Evolutionary conservation across 768 basidiomycete genomes (phyloP), one percentile per base, ranked within the genome.

Genomic region (Lentinula raphanica): DNA sequence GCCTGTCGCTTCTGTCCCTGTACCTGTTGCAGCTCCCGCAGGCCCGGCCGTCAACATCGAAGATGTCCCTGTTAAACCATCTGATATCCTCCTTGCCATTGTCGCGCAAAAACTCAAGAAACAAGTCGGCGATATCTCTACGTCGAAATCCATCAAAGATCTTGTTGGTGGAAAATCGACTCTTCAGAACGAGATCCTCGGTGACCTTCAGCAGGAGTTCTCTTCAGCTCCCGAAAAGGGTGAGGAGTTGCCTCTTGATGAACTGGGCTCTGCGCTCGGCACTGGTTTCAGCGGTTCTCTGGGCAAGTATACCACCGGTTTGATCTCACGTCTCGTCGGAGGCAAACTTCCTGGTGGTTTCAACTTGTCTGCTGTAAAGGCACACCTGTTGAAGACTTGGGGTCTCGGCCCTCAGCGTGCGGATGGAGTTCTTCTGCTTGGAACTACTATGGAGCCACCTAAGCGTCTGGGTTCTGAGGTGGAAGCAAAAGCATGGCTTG

Each of bases 91-190:
- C 27, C 80, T 81, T 55, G 82, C 85, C 62, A 87, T 98, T 70
- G 90, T 99, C 58, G 94, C 97, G 0, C 97, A 99, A 77, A 99
- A 99, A 74, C 76, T 99, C 67, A 99, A 99, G 87, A 99, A 99
- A 81, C 83, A 79, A 56, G 80, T 94, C 28, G 83, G 87, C 49
- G 97, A 98, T 66, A 78, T 98, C 57, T 92, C 94, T 4, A 76
- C 94, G 6, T 81, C 85, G 60, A 99, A 99, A 73, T 89, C 94
- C 0, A 94, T 99, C 79, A 98, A 99, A 73, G 97, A 99, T 66
- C 88, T 99, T 56, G 95, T 97, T 46, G 94, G 94, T 28, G 97
- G 97, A 63, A 99, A 99, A 74, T 98, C 96, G 17, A 99, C 97
- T 0, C 79, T 99, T 59, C 97, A 98, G 74, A 99, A 99, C 70